Base-by-base conservation (phyloP, 192 early-diverging fungal genomes). In the Coemansia sp. region DNA sequence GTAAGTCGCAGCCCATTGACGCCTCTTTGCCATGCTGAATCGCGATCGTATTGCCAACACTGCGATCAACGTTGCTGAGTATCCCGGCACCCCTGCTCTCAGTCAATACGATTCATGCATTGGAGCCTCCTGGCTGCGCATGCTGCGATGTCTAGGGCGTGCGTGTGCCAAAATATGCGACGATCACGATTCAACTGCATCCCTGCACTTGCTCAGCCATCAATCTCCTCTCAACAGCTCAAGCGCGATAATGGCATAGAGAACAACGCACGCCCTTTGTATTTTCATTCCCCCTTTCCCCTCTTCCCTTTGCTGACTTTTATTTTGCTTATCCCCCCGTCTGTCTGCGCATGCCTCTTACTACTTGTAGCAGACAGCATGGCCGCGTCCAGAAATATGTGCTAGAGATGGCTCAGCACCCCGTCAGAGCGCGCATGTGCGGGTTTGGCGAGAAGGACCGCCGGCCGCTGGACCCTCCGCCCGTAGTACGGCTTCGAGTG, bases 371-470 rank as follows among this genome's bases (percentile, higher is more conserved):
- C 62, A 62, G 43, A 34, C 69, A 45, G n/a, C 62, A 72, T 26
- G 78, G 78, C 45, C 65, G 62, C 41, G 37, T 75, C 33, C 62
- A 69, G 35, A 92, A 85, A 66, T 92, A 82, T 60, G 72, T 77
- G 34, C 81, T 91, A 23, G 70, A 82, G 37, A 85, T 93, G 65
- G 85, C 86, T 3, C 90, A 91, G 66, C 88, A 90, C 62, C 91
- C 90, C 28, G 69, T 83, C 37, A 68, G 87, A 52, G 91, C 91
- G 28, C 83, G 91, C 9, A 90, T 90, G 89, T 90, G 89, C 60
- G 91, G 90, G 12, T 93, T 90, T 66, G 88, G 89, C 34, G 89
- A 91, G 56, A 91, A 91, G 76, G 89, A 89, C 69, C 80, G 87
- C 36, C 85, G 89, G 58, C 88, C 88, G 13, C 76, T 89, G 56